Conservation (phyloP, 23 red algal species). For the Gracilaria gracilis region DNA sequence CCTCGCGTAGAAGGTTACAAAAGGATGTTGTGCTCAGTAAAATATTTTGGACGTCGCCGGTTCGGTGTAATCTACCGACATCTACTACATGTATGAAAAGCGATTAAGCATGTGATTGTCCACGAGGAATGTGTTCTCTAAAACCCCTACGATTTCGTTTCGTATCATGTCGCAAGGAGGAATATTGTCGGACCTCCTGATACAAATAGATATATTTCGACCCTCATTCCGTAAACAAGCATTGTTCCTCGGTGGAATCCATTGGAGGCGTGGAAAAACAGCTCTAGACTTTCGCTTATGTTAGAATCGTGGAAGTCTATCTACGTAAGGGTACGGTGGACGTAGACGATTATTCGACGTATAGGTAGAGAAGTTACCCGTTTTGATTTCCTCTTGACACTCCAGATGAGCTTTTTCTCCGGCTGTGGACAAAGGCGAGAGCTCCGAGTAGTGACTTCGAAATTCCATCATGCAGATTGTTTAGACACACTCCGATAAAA, state of each 20-base stretch:
- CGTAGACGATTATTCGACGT: no score
- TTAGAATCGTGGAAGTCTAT: background rate
- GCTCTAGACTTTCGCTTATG: background rate
- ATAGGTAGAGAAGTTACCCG: no score
- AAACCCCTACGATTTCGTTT: background rate
- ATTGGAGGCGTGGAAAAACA: background rate
- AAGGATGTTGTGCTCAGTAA: conserved; percentile 18
- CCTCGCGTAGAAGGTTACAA: background rate
- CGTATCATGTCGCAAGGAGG: conserved; percentile 23
- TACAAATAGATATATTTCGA: background rate
- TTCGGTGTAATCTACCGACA: conserved; percentile 12
- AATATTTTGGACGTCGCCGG: conserved; percentile 33
- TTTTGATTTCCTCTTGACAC: no score
- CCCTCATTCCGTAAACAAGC: background rate
- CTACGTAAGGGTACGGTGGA: no score
- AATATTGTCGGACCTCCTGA: conserved; percentile 34
- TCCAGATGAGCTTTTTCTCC: no score
- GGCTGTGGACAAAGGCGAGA: no score
- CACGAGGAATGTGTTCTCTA: background rate
- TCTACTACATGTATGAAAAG: conserved; percentile 30
- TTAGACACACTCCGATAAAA: background rate
- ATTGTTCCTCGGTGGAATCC: background rate
- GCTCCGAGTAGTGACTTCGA: no score
- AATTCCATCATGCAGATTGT: no score
- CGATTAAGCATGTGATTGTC: background rate